Evolutionary conservation across 306 rosid genomes (phyloP).

Genomic region (Rosa lucieae): DNA sequence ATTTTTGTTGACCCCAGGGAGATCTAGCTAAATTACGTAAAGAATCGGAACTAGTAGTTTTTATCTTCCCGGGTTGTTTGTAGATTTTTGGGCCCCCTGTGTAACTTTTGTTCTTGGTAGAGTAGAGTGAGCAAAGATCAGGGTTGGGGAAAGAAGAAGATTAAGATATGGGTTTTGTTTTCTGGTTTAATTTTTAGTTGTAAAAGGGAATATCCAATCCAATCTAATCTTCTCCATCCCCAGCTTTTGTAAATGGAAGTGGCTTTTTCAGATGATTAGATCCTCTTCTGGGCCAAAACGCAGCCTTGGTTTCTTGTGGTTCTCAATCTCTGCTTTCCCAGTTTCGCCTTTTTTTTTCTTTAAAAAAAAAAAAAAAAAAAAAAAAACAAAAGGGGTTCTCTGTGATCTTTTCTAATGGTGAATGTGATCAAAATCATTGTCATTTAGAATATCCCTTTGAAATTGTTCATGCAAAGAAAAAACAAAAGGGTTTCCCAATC

Average conservation of each 20-base stretch:
- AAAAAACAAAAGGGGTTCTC: background rate
- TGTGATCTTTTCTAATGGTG: background rate
- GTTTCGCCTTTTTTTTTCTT: background rate
- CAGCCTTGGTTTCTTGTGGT: slow-evolving; percentile 38
- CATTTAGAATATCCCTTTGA: slow-evolving; percentile 34
- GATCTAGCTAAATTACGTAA: slow-evolving; percentile 38
- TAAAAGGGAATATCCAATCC: slow-evolving; percentile 30
- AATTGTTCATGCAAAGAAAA: slow-evolving; percentile 32
- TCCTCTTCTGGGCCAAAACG: slow-evolving; percentile 31
- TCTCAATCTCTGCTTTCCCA: slow-evolving; percentile 2
- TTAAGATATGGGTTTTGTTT: slow-evolving; percentile 14
- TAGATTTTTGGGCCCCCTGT: background rate
- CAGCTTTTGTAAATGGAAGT: slow-evolving; percentile 43
- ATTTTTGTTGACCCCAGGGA: slow-evolving; percentile 98
- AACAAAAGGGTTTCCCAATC: slow-evolving; percentile 5
- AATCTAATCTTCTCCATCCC: background rate
- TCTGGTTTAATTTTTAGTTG: slow-evolving; percentile 21
- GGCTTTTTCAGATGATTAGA: slow-evolving; percentile 32
- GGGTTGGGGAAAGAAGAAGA: slow-evolving; percentile 10
- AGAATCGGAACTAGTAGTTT: slow-evolving; percentile 11
- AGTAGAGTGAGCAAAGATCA: slow-evolving; percentile 25
- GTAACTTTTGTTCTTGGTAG: slow-evolving; percentile 20
- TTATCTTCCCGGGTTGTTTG: background rate
- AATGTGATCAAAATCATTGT: slow-evolving; percentile 4
- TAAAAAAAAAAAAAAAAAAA: too few relatives aligned